phyloP scores from a whole-genome alignment of 345 rosid genomes.

The Crucihimalaya himalaica region DNA sequence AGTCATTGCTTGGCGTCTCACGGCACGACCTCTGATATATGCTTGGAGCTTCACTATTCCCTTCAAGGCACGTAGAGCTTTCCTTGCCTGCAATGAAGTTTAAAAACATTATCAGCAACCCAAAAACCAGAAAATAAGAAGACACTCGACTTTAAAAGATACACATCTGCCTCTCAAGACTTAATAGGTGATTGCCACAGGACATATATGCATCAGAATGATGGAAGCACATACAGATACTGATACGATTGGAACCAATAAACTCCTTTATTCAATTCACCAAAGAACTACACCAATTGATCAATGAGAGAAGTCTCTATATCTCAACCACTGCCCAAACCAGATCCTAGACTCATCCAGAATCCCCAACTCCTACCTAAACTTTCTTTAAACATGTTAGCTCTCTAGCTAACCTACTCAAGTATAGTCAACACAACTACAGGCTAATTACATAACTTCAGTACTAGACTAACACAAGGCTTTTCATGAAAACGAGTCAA shows the following conservation, averaged over 20 bases:
- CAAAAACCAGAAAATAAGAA: background rate
- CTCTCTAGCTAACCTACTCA: slow-evolving; percentile 13
- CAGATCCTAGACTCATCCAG: background rate
- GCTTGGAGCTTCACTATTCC: slow-evolving; percentile 97
- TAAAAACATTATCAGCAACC: background rate
- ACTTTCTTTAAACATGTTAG: background rate
- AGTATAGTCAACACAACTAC: background rate
- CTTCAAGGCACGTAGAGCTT: slow-evolving; percentile 84
- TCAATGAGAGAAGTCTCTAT: background rate
- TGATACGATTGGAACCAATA: background rate
- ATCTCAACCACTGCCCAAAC: background rate
- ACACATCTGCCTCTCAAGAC: slow-evolving; percentile 3
- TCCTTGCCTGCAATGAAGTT: slow-evolving; percentile 65
- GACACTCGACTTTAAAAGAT: background rate
- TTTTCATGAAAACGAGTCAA: background rate
- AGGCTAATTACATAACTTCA: background rate
- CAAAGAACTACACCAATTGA: background rate
- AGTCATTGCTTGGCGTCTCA: slow-evolving; percentile 78
- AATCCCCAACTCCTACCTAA: background rate
- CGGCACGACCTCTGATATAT: slow-evolving; percentile 71
- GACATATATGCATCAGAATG: background rate
- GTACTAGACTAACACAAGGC: slow-evolving; percentile 1
- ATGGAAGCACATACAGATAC: background rate
- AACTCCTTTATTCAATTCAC: background rate
- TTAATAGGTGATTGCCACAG: background rate